A percentile compares a stretch with the other conserved stretches of the same genome.
phyloP scores from a whole-genome alignment of 345 rosid genomes.

The Lepidium aucheri region DNA sequence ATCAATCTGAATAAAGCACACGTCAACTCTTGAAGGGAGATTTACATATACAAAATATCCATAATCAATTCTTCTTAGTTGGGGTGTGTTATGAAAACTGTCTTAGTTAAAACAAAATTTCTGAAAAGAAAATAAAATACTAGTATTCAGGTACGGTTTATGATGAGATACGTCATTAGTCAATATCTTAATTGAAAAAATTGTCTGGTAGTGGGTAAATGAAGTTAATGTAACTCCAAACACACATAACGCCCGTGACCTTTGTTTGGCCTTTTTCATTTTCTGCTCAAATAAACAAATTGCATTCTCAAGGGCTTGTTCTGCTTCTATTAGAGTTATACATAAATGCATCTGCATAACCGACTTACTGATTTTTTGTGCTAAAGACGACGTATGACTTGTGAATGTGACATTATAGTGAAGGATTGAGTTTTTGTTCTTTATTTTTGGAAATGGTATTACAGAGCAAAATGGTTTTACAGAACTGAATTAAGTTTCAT shows the following conservation, averaged over 20 bases:
- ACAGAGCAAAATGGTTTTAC: too few relatives aligned
- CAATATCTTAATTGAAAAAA: not conserved
- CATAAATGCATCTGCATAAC: not conserved
- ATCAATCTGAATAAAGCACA: constrained; percentile 6
- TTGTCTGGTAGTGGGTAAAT: constrained; percentile 24
- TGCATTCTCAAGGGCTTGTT: not conserved
- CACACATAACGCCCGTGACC: constrained; percentile 21
- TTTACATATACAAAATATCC: not conserved
- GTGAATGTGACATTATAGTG: not conserved
- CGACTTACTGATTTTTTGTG: not conserved
- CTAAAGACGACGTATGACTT: not conserved
- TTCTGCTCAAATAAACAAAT: not conserved
- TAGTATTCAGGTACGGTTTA: not conserved
- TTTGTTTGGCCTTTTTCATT: constrained; percentile 21
- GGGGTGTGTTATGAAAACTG: not conserved
- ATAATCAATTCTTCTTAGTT: constrained; percentile 3
- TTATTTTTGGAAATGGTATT: too few relatives aligned
- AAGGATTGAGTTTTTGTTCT: not conserved
- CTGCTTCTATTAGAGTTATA: not conserved
- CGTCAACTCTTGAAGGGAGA: constrained; percentile 17
- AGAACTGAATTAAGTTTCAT: not conserved
- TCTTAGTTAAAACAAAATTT: not conserved
- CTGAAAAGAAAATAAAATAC: not conserved
- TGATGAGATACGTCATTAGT: constrained; percentile 11
- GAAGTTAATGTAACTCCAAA: constrained; percentile 10